Base-by-base conservation (phyloP, 176 grass and related monocot species). In the Secale cereale region DNA sequence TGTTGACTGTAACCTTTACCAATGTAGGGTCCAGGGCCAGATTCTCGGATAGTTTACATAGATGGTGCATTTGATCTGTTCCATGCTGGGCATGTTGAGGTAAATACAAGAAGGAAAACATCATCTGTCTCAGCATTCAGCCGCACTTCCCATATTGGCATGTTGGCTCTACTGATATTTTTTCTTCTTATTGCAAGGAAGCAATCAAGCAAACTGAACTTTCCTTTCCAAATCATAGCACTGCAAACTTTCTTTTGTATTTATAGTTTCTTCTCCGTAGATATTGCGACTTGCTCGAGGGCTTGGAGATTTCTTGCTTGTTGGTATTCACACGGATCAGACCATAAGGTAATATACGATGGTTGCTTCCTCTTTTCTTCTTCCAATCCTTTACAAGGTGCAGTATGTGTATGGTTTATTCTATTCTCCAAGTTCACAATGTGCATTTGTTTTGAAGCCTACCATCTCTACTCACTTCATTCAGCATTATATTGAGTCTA, bases 31-130 rank as follows among this genome's bases (percentile, higher is more conserved):
- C 97, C 97, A 83, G 78, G 90, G 65, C 91, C 93, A 84, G 88
- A 96, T 94, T 94, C 93, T 89, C 86, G 79, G 67, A 86, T 96
- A 92, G 84, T 99, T 86, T 99, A 99, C 84, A 96, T 96, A 60
- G 97, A 99, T 63, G 97, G 93, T 41, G 97, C 93, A 64, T 99
- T 96, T 89, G 93, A 99, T 94, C 90, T 96, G 20, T 91, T 99
- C 50, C 97, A 99, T 90, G 93, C 97, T 86, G 97, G 97, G 68
- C 88, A 99, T 92, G 97, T 99, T 72, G 97, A 99, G 97, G 97
- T 99, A 91, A 88, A 73, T 67, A 30, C 60, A 30, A 63, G 17
- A 32, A n/a, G 68, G 73, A 50, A 31, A 54, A 22, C 25, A 22
- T 17, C 6, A 65, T 70, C n/a, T 33, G 4, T 64, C 25, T 85